Base-by-base conservation (phyloP, 2,329 filamentous ascomycete genomes). In the Hymenoscyphus albidus region DNA sequence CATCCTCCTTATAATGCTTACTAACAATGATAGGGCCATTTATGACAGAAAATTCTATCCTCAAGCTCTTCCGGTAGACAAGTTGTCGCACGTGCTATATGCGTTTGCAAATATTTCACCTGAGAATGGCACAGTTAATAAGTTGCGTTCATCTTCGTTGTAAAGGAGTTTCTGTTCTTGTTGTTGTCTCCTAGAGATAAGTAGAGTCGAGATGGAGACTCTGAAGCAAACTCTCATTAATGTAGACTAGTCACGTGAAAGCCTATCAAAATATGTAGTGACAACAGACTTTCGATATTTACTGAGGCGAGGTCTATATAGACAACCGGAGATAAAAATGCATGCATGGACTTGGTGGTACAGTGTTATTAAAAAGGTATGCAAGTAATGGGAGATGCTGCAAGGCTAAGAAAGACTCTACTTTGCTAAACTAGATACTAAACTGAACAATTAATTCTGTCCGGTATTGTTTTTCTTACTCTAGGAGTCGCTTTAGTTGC, bases 1-100 rank as follows among this genome's bases (percentile, higher is more conserved):
- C 18, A 44, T 14, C 35, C 27, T 13, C 39, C 44, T 51, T 4
- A 16, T 59, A 39, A 16, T 54, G 38, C 22, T 59, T 3, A 51
- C 12, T 42, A 22, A 51, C 27, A 61, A 44, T 22, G 44, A 56
- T 32, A 31, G 51, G 51, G 51, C 51, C 10, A 93, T 95, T 70
- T 97, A 97, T 76, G 90, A 81, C 48, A 87, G 93, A 64, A 88
- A 93, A 71, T 90, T 94, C 75, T 83, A 88, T n/a, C 92, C 92
- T 0, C 89, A 94, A 74, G 86, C 96, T 74, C 83, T 97, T 13
- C 90, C 90, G 0, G 85, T 83, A 2, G 84, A 92, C 65, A 88
- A 90, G 61, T 84, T 97, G 48, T 97, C 93, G 0, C 93, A 97
- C 73, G 78, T 97, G 5, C 85, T 97, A 18, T 97, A 96, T 71